A percentile compares a stretch with the other conserved stretches of the same genome.
Conservation (phyloP, 2,329 filamentous ascomycete species). For the Verticillium albo-atrum region DNA sequence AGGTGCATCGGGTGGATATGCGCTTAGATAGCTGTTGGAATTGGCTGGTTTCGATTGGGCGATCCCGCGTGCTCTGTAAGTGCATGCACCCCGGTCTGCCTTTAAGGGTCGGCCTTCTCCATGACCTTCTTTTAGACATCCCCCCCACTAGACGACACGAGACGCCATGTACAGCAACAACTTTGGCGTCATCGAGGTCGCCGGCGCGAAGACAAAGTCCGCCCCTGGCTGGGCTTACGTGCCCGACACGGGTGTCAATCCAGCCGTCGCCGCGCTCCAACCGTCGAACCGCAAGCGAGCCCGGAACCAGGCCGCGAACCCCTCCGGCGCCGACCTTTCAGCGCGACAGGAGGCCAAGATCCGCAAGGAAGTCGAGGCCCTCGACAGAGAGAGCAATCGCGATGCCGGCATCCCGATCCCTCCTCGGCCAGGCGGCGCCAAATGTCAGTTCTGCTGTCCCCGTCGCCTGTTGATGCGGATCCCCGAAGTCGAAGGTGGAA, state of each 20-base stretch:
- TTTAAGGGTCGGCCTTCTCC: background rate
- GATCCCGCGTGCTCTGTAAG: background rate
- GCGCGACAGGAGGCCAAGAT: conserved; percentile 81
- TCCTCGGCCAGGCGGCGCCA: conserved; percentile 42
- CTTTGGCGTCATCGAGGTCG: conserved; percentile 79
- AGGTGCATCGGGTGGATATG: background rate
- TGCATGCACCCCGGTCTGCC: background rate
- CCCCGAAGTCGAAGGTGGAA: no score
- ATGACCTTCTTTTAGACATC: no score
- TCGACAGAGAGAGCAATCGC: conserved; percentile 74
- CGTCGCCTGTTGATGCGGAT: background rate
- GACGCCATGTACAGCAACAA: conserved; percentile 47
- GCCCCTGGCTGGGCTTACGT: conserved; percentile 94
- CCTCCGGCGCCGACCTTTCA: conserved; percentile 61
- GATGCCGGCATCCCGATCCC: conserved; percentile 70
- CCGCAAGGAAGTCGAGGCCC: conserved; percentile 72
- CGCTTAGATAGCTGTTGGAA: background rate
- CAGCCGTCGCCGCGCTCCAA: conserved; percentile 46
- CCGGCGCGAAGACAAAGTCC: conserved; percentile 60
- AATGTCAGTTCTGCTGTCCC: conserved; percentile 23
- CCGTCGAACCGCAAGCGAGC: conserved; percentile 67
- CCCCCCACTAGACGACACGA: background rate
- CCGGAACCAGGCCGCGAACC: conserved; percentile 50
- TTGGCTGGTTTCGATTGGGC: background rate
- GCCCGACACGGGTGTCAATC: conserved; percentile 63